Conservation (phyloP, 805 yeast genomes). For the Kurtzmaniella fragi region DNA sequence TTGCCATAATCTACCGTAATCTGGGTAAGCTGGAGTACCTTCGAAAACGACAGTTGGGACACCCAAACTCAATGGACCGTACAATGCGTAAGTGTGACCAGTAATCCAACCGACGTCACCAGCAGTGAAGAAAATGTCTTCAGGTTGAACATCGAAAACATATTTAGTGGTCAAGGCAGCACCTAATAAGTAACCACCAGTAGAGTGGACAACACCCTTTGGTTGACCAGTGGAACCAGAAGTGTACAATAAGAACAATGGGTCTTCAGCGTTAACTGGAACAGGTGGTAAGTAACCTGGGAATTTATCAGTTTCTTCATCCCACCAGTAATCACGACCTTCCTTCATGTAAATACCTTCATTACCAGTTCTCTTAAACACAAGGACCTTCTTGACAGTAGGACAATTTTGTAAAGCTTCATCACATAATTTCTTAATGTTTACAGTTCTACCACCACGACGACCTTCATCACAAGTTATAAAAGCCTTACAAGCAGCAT, state of each 20-base stretch:
- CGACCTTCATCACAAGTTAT: constrained; percentile 94
- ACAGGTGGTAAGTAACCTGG: constrained; percentile 84
- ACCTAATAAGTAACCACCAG: constrained; percentile 92
- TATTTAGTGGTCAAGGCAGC: constrained; percentile 89
- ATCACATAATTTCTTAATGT: constrained; percentile 91
- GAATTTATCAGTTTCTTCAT: constrained; percentile 76
- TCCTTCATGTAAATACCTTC: constrained; percentile 63
- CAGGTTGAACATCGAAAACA: constrained; percentile 87
- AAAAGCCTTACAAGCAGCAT: constrained; percentile 79
- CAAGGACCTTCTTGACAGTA: constrained; percentile 76
- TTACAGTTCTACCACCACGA: constrained; percentile 92
- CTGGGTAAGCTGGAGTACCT: constrained; percentile 97
- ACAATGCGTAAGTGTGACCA: constrained; percentile 93
- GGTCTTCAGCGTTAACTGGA: constrained; percentile 89
- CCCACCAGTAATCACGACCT: constrained; percentile 95
- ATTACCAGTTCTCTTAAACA: constrained; percentile 82
- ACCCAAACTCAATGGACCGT: constrained; percentile 86
- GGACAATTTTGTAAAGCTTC: constrained; percentile 80
- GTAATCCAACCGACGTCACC: constrained; percentile 99
- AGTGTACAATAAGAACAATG: constrained; percentile 90
- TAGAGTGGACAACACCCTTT: constrained; percentile 93
- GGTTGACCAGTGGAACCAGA: constrained; percentile 99
- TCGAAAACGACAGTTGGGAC: constrained; percentile 91
- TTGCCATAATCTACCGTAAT: constrained; percentile 94
- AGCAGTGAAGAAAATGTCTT: constrained; percentile 89